These are phyloP conservation scores for Alternaria angustiovoidea DNA, from an alignment of 2,329 filamentous ascomycete species.

Conservation along the genomic window DNA sequence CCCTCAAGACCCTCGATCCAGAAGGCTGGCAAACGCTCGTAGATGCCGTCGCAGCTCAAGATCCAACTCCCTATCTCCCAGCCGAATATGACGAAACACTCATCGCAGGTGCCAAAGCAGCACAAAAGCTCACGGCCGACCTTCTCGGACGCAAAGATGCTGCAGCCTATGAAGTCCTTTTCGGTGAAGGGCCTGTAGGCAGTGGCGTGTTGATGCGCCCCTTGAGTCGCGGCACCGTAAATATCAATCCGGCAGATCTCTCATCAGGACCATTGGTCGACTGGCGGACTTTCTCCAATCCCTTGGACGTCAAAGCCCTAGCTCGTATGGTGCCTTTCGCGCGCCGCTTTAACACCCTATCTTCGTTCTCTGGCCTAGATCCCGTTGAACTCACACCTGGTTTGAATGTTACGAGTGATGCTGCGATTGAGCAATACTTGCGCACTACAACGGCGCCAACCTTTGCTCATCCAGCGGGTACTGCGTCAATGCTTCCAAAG, in stretches of 20 bases:
- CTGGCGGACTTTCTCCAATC: conserved; percentile 38
- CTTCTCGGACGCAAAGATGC: conserved; percentile 28
- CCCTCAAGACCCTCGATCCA: conserved; percentile 61
- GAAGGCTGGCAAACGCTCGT: conserved; percentile 13
- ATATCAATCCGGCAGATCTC: conserved; percentile 39
- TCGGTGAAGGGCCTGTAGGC: conserved; percentile 15
- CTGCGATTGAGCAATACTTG: neutral
- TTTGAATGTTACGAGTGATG: conserved; percentile 19
- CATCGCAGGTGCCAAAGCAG: conserved; percentile 20
- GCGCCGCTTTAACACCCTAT: conserved; percentile 25
- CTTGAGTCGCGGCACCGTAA: conserved; percentile 37
- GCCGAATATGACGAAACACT: conserved; percentile 9
- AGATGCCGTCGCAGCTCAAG: conserved; percentile 16
- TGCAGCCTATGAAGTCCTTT: conserved; percentile 34
- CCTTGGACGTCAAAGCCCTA: conserved; percentile 38
- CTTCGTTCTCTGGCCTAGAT: conserved; percentile 19
- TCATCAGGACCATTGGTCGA: conserved; percentile 27
- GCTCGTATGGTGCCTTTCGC: conserved; percentile 38
- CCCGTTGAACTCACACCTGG: conserved; percentile 28
- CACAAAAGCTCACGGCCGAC: conserved; percentile 27
- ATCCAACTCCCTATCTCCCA: conserved; percentile 20
- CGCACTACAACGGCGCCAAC: conserved; percentile 5
- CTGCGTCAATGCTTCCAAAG: conserved; percentile 15
- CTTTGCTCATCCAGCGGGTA: conserved; percentile 27
- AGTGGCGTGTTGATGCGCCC: conserved; percentile 11